Evolutionary conservation across 257 asterid species (phyloP).

Genomic region (Penstemon barbatus): DNA sequence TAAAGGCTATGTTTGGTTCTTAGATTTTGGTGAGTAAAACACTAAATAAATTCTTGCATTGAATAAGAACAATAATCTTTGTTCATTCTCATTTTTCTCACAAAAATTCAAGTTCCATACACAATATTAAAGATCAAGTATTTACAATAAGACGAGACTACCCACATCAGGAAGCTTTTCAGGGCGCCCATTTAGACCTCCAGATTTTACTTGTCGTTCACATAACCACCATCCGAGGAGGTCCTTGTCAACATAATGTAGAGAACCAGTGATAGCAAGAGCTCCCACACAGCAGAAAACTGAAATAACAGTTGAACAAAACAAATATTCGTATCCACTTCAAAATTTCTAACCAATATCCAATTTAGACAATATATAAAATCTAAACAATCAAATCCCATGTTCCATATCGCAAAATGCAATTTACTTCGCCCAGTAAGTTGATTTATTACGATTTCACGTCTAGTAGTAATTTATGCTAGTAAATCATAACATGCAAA

Average conservation of each 20-base stretch:
- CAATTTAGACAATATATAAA: too few species aligned
- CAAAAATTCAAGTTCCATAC: too few species aligned
- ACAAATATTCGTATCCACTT: too few species aligned
- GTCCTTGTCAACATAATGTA: conserved; percentile 88
- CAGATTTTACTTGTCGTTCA: conserved; percentile 90
- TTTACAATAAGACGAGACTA: conserved; percentile 15
- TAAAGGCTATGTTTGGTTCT: too few species aligned
- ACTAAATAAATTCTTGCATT: neutral
- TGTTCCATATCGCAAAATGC: too few species aligned
- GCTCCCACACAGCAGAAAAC: conserved; percentile 97
- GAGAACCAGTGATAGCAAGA: conserved; percentile 85
- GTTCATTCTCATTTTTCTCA: neutral
- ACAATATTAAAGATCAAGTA: neutral
- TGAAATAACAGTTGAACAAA: conserved; percentile 35
- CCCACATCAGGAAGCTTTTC: conserved; percentile 99
- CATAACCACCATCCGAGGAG: conserved; percentile 99
- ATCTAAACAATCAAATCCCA: too few species aligned
- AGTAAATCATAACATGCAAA: conserved; percentile 12
- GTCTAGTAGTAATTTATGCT: neutral
- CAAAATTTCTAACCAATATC: too few species aligned
- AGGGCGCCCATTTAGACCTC: conserved; percentile 97
- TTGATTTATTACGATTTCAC: conserved; percentile 17
- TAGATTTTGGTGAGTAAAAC: neutral
- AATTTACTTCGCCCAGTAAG: neutral
- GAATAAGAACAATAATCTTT: neutral